Conservation (phyloP, 78 protist genomes). For the Bigelowiella natans region DNA sequence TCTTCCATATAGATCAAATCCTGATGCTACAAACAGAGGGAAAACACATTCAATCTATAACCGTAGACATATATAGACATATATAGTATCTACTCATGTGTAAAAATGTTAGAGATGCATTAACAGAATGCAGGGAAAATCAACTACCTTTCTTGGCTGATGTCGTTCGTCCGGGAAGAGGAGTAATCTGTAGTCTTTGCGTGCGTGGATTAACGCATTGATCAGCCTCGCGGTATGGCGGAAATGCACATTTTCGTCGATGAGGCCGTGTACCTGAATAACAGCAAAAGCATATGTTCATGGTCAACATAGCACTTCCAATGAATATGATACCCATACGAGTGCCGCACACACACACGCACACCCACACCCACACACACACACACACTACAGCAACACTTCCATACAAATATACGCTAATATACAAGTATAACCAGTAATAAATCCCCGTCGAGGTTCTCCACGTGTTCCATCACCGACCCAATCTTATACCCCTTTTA, state of each 20-base stretch:
- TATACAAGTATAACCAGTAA: too few relatives aligned
- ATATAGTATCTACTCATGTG: too few relatives aligned
- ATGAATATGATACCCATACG: background rate
- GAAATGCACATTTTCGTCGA: constrained; percentile 87
- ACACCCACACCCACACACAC: too few relatives aligned
- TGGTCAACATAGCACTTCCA: background rate
- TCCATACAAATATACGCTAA: background rate
- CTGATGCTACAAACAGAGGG: too few relatives aligned
- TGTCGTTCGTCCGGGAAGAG: constrained; percentile 38
- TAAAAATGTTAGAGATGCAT: too few relatives aligned
- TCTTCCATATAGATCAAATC: background rate
- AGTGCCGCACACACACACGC: too few relatives aligned
- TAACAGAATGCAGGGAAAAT: background rate
- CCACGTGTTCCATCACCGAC: constrained; percentile 4
- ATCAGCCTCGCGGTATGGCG: constrained; percentile 55
- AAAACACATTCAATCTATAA: too few relatives aligned
- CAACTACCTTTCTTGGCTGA: background rate
- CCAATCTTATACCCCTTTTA: constrained; percentile 46
- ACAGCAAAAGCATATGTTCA: too few relatives aligned
- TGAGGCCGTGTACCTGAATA: constrained; percentile 55
- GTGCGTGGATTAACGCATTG: constrained; percentile 29
- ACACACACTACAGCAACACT: too few relatives aligned
- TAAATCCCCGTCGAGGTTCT: background rate
- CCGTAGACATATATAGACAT: too few relatives aligned
- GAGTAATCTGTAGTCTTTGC: constrained; percentile 7